Conservation (phyloP, 2,329 filamentous ascomycete genomes). For the Hymenoscyphus salicellus region DNA sequence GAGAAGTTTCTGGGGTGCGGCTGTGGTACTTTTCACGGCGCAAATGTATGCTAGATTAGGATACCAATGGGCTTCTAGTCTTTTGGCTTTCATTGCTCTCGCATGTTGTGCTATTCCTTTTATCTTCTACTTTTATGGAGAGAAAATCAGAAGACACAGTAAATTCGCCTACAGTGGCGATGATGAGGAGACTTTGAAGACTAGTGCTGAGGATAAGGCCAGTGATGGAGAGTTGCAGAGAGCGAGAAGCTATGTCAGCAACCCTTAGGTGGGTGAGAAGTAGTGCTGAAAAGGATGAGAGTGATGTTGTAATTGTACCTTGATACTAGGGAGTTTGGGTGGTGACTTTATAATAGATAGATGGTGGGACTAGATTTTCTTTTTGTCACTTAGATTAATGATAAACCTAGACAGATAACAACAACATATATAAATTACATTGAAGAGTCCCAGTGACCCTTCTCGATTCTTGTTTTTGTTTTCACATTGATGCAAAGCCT, state of each 20-base stretch:
- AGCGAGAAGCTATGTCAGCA: slow-evolving; percentile 29
- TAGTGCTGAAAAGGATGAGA: neutral
- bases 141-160: slow-evolving; percentile 63
- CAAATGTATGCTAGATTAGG: slow-evolving; percentile 70
- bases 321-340: neutral
- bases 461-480: neutral
- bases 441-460: neutral
- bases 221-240: slow-evolving; percentile 27
- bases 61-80: slow-evolving; percentile 14
- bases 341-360: neutral
- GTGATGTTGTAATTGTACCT: neutral
- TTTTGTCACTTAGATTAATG: neutral
- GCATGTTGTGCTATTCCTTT: slow-evolving; percentile 77
- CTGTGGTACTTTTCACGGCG: slow-evolving; percentile 67
- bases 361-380: neutral
- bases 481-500: neutral
- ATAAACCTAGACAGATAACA: neutral
- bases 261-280: slow-evolving; percentile 18
- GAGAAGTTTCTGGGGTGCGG: slow-evolving; percentile 76
- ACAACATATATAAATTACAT: neutral
- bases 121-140: slow-evolving; percentile 76
- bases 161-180: slow-evolving; percentile 71
- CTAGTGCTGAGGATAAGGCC: slow-evolving; percentile 4
- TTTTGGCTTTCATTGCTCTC: slow-evolving; percentile 11
- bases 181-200: slow-evolving; percentile 41